Evolutionary conservation across 768 basidiomycete species (phyloP).

Genomic region (Suillus subaureus): DNA sequence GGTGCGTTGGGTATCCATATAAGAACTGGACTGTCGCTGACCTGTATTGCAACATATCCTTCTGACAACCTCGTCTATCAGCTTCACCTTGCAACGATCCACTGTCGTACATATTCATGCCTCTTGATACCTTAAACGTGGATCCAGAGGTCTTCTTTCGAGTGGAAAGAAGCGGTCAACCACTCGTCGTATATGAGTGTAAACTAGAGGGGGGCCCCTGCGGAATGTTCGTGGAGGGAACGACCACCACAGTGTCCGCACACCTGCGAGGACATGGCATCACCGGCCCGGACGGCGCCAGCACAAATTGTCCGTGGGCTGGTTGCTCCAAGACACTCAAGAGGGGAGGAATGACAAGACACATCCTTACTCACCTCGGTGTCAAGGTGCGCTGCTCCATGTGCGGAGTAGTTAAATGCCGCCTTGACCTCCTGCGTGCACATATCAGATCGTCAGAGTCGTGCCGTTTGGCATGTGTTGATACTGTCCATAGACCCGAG

Average conservation of each 20-base stretch:
- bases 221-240: slow-evolving; percentile 4
- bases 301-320: slow-evolving; percentile 1
- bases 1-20: no score
- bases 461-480: background rate
- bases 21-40: no score
- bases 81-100: no score
- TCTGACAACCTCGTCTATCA: no score
- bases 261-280: slow-evolving; percentile 13
- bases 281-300: background rate
- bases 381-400: slow-evolving; percentile 4
- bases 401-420: background rate
- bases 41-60: no score
- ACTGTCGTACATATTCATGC: no score
- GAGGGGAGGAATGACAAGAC: slow-evolving; percentile 5
- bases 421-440: background rate
- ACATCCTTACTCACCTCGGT: slow-evolving; percentile 10
- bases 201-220: background rate
- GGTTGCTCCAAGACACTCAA: slow-evolving; percentile 5
- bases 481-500: background rate
- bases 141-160: background rate
- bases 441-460: background rate
- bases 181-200: background rate
- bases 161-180: background rate
- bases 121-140: background rate
- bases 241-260: background rate